Conservation (phyloP, 2,329 filamentous ascomycete species). For the Aspergillus hiratsukae region DNA sequence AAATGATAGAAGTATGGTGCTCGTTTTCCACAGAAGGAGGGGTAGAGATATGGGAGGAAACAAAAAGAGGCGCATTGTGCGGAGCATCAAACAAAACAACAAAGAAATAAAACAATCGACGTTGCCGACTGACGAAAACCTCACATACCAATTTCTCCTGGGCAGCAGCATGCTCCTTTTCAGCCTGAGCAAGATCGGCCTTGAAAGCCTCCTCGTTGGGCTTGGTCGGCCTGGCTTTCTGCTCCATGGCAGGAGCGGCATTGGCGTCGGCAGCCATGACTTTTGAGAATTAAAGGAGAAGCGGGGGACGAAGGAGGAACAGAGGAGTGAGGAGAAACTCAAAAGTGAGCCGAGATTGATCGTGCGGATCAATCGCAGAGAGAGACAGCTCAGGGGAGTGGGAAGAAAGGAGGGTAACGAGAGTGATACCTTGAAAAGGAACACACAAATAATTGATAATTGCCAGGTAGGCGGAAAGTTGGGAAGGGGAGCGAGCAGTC, state of each 20-base stretch:
- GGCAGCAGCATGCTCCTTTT: conserved; percentile 78
- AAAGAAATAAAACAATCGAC: conserved; percentile 1
- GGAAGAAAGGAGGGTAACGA: not conserved
- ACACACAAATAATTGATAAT: not conserved
- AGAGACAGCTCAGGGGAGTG: not conserved
- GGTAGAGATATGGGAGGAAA: not conserved
- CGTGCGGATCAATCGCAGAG: not conserved
- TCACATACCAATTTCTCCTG: conserved; percentile 61
- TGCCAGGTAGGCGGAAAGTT: not conserved
- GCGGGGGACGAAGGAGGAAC: conserved; percentile 4
- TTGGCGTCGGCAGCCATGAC: conserved; percentile 33
- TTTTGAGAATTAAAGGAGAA: conserved; percentile 5
- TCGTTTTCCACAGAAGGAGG: not conserved
- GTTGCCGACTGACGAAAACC: conserved; percentile 2
- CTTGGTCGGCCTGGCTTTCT: conserved; percentile 65
- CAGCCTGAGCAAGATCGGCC: conserved; percentile 69
- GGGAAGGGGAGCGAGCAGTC: not conserved
- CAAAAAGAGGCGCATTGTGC: not conserved
- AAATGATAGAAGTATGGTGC: not conserved
- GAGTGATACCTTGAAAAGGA: not conserved
- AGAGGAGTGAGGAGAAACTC: conserved; percentile 7
- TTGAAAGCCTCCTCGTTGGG: conserved; percentile 85
- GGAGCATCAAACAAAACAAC: conserved; percentile 1
- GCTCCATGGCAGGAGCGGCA: conserved; percentile 32
- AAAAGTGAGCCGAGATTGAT: not conserved